phyloP scores from a whole-genome alignment of 768 basidiomycete genomes.

The Rhizopogon roseolus region DNA sequence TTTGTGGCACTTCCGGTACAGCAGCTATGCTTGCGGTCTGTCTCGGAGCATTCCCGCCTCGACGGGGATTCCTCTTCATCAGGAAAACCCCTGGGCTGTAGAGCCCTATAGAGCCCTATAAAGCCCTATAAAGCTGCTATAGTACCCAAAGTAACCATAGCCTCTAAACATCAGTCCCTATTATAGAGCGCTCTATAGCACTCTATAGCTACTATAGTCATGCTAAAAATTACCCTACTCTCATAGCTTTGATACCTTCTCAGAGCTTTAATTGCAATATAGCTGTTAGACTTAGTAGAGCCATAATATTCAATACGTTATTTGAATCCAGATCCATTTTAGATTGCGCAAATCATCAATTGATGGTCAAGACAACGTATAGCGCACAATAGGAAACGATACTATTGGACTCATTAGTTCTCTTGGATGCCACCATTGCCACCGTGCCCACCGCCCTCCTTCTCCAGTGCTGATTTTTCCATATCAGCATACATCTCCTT shows the following conservation, averaged over 20 bases:
- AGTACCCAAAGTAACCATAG: background rate
- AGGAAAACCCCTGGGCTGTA: too few species aligned
- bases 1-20: too few species aligned
- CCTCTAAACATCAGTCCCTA: background rate
- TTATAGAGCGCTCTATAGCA: background rate
- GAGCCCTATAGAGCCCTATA: too few species aligned
- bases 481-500: background rate
- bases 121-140: too few species aligned
- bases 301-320: background rate
- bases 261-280: background rate
- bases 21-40: too few species aligned
- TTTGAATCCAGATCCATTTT: too few species aligned
- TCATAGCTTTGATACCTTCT: background rate
- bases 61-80: too few species aligned
- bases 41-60: too few species aligned
- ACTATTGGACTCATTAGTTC: too few species aligned
- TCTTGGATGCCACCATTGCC: too few species aligned
- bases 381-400: background rate
- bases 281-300: background rate
- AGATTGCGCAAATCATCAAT: too few species aligned
- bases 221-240: background rate
- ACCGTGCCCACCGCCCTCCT: too few species aligned
- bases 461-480: background rate
- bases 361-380: background rate
- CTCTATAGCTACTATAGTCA: background rate